Conservation (phyloP, 1,139 yeast genomes). For the Geotrichum carabidarum region DNA sequence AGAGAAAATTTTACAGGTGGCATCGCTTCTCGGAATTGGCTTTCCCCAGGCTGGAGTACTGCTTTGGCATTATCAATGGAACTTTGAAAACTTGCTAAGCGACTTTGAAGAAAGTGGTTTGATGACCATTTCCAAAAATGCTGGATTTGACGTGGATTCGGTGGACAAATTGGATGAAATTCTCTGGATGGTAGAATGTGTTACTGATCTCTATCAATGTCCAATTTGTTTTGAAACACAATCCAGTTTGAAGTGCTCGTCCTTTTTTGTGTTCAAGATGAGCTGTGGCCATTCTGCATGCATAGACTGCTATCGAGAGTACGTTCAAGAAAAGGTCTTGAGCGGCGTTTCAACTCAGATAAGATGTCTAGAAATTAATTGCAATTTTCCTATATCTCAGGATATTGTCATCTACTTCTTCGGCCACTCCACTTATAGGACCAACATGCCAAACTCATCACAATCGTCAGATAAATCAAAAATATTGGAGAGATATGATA, state of each 20-base stretch:
- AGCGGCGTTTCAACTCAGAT: conserved; percentile 46
- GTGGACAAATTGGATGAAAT: background rate
- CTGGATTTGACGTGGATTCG: background rate
- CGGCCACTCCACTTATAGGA: background rate
- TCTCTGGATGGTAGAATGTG: background rate
- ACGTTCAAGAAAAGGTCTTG: conserved; percentile 48
- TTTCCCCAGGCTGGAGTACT: background rate
- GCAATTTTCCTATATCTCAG: background rate
- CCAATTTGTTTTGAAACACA: background rate
- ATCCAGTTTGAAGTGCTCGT: background rate
- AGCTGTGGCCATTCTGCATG: conserved; percentile 71
- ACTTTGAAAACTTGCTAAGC: background rate
- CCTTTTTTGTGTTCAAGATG: conserved; percentile 46
- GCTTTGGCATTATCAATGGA: background rate
- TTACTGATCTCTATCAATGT: background rate
- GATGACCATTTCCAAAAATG: background rate
- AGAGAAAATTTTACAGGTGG: too few relatives aligned
- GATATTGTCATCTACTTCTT: background rate
- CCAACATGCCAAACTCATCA: background rate
- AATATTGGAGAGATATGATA: conserved; percentile 24
- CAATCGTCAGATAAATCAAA: background rate
- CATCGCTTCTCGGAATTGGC: too few relatives aligned
- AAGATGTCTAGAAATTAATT: conserved; percentile 49
- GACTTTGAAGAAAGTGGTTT: background rate
- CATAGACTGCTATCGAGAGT: conserved; percentile 56